Conservation (phyloP, 495 filamentous ascomycete genomes). For the Penicillium nucicola region DNA sequence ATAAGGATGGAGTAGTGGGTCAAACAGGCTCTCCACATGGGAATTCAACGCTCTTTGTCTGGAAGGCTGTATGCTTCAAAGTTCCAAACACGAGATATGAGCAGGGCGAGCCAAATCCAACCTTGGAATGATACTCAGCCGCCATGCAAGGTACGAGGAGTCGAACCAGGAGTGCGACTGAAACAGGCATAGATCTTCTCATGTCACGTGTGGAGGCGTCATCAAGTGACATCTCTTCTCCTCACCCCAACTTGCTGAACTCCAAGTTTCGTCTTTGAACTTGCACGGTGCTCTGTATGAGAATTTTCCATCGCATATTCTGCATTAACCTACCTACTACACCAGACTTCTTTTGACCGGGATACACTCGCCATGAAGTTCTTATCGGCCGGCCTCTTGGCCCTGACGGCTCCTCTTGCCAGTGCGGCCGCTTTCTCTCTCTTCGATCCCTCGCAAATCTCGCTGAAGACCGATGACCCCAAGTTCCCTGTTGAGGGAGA, state of each 20-base stretch:
- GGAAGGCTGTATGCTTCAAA: not conserved
- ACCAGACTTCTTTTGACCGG: not conserved
- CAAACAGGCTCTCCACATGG: not conserved
- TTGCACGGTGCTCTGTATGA: not conserved
- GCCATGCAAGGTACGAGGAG: constrained; percentile 5
- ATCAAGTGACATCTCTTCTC: constrained; percentile 25
- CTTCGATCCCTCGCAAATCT: constrained; percentile 31
- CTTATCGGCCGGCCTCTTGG: constrained; percentile 35
- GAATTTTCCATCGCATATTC: not conserved
- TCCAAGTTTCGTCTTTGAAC: not conserved
- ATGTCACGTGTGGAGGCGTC: constrained; percentile 18
- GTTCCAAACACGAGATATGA: not conserved
- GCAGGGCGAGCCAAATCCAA: too few species aligned
- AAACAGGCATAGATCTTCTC: constrained; percentile 2
- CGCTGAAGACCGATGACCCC: constrained; percentile 16
- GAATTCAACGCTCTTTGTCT: not conserved
- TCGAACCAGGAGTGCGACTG: constrained; percentile 1
- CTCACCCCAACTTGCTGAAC: not conserved
- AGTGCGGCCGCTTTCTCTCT: constrained; percentile 28
- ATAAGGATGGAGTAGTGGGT: constrained; percentile 15
- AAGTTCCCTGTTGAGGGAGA: constrained; percentile 33
- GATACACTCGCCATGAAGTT: constrained; percentile 41
- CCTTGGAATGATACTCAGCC: not conserved
- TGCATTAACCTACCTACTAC: not conserved
- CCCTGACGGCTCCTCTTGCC: constrained; percentile 31